A percentile compares a stretch with the other conserved stretches of the same genome.
These are phyloP conservation scores for Fulvia fulva DNA, from an alignment of 2,329 filamentous ascomycete species.

Conservation along the genomic window DNA sequence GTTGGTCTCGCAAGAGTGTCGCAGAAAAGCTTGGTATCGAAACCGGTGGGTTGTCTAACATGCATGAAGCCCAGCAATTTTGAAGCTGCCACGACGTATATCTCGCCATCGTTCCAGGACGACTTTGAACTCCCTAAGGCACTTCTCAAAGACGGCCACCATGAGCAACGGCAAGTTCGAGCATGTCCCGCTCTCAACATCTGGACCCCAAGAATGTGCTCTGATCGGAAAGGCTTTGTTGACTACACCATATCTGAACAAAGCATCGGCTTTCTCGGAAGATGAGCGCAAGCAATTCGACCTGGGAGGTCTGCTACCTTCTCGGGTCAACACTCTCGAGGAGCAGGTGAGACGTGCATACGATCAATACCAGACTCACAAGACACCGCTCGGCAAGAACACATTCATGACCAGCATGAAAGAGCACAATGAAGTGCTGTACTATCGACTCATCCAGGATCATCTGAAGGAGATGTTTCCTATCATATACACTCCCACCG, in stretches of 20 bases:
- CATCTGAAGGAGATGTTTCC: constrained; percentile 85
- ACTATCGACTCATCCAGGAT: constrained; percentile 71
- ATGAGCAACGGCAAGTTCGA: constrained; percentile 1
- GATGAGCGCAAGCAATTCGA: constrained; percentile 67
- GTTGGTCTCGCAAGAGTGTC: not conserved
- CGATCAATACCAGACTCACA: constrained; percentile 65
- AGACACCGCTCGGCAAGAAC: constrained; percentile 72
- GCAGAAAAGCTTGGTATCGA: not conserved
- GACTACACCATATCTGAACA: constrained; percentile 69
- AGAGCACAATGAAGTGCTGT: constrained; percentile 80
- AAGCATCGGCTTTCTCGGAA: constrained; percentile 71
- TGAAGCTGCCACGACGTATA: not conserved
- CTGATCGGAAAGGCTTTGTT: constrained; percentile 47
- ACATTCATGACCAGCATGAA: constrained; percentile 83
- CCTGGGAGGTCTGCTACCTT: constrained; percentile 69
- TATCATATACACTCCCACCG: constrained; percentile 86
- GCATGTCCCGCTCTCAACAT: constrained; percentile 10
- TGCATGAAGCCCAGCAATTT: not conserved
- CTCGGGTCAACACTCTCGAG: constrained; percentile 68
- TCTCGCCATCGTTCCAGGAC: not conserved
- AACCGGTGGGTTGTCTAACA: not conserved
- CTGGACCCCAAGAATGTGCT: constrained; percentile 8
- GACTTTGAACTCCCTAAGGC: not conserved
- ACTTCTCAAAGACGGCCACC: not conserved
- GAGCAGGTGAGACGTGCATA: constrained; percentile 76